A percentile compares a stretch with the other conserved stretches of the same genome.
Evolutionary conservation across 2,329 filamentous ascomycete species (phyloP).

Genomic region (Torrubiellomyces zombiae): DNA sequence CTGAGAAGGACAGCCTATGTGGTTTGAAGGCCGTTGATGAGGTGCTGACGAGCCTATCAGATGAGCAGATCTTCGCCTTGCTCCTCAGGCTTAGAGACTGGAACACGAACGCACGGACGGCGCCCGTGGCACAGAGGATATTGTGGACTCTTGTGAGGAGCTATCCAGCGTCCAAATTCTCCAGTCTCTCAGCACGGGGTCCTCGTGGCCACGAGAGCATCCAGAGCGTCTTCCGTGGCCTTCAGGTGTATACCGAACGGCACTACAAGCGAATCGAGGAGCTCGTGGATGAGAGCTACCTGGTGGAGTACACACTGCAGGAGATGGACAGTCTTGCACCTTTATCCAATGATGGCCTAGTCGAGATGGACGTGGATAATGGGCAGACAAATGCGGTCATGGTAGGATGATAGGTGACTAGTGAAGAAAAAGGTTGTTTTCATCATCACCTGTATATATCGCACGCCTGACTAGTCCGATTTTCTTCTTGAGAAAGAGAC

Average conservation of each 20-base stretch:
- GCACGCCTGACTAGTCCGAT: too few species aligned
- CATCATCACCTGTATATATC: constrained; percentile 3
- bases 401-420: constrained; percentile 13
- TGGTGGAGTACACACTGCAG: constrained; percentile 81
- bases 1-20: constrained; percentile 45
- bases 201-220: constrained; percentile 46
- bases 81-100: constrained; percentile 77
- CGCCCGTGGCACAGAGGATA: constrained; percentile 71
- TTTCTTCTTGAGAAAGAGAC: too few species aligned
- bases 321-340: constrained; percentile 71
- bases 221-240: constrained; percentile 72
- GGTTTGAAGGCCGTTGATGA: constrained; percentile 61
- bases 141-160: constrained; percentile 63
- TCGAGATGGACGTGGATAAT: constrained; percentile 20
- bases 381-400: constrained; percentile 25
- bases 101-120: constrained; percentile 89
- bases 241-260: constrained; percentile 79
- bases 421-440: constrained; percentile 2
- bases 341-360: constrained; percentile 15
- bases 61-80: constrained; percentile 73
- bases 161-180: constrained; percentile 65
- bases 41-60: constrained; percentile 60
- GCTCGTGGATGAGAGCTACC: constrained; percentile 80
- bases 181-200: constrained; percentile 47
- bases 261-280: constrained; percentile 86